Conservation (phyloP, 1,139 yeast genomes). For the Yamadazyma atlantica region DNA sequence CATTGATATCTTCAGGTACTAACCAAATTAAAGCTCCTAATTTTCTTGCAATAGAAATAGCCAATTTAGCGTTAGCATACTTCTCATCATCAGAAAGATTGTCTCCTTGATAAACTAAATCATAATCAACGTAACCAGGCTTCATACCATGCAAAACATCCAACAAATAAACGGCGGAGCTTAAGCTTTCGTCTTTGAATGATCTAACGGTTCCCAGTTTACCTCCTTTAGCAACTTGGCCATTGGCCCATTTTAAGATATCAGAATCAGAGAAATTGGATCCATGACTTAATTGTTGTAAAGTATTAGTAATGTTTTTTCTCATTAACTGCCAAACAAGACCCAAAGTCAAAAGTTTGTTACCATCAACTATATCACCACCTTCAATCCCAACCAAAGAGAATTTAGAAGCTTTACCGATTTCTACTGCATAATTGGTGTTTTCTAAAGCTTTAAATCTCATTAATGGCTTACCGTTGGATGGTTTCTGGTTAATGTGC, state of each 20-base stretch:
- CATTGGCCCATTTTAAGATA: constrained; percentile 92
- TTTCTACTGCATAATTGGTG: constrained; percentile 92
- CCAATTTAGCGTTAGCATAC: constrained; percentile 93
- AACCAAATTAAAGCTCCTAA: constrained; percentile 97
- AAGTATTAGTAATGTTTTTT: constrained; percentile 84
- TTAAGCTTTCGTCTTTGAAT: constrained; percentile 75
- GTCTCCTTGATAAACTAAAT: constrained; percentile 74
- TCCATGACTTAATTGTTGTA: constrained; percentile 66
- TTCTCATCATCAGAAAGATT: constrained; percentile 70
- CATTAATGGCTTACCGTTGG: constrained; percentile 67
- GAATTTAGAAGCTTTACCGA: constrained; percentile 89
- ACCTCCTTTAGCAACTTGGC: constrained; percentile 82
- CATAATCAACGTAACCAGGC: constrained; percentile 97
- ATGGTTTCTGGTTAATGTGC: constrained; percentile 81
- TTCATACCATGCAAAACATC: constrained; percentile 91
- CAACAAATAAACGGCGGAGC: constrained; percentile 77
- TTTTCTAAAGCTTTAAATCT: constrained; percentile 95
- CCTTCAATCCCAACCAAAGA: constrained; percentile 98
- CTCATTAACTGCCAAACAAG: constrained; percentile 99
- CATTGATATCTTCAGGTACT: constrained; percentile 98
- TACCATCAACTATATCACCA: constrained; percentile 94
- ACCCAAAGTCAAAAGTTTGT: constrained; percentile 86
- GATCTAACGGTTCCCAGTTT: constrained; percentile 68
- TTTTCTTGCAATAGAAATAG: constrained; percentile 97
- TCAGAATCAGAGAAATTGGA: constrained; percentile 72